phyloP scores from a whole-genome alignment of 2,329 filamentous ascomycete species.

The Botrytis galanthina region DNA sequence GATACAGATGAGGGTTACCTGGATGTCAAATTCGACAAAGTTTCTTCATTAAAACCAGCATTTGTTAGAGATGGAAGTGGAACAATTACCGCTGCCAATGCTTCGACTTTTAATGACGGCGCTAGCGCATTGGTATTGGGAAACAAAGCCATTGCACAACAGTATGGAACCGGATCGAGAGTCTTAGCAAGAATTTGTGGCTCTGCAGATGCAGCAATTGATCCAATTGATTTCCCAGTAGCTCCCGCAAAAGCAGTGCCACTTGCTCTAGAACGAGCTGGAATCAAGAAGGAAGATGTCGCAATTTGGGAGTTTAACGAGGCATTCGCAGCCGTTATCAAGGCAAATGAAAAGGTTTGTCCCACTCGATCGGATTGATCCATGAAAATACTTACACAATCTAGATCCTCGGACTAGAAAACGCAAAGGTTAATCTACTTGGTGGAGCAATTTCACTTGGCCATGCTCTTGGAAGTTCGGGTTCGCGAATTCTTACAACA shows the following conservation, averaged over 20 bases:
- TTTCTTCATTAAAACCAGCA: constrained; percentile 83
- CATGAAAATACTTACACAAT: constrained; percentile 16
- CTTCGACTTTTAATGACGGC: constrained; percentile 91
- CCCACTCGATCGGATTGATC: neutral
- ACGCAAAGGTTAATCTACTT: constrained; percentile 78
- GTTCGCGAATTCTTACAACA: constrained; percentile 85
- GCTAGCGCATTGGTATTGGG: constrained; percentile 85
- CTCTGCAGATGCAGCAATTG: constrained; percentile 85
- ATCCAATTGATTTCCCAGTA: constrained; percentile 90
- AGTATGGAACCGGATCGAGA: constrained; percentile 74
- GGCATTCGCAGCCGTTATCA: constrained; percentile 92
- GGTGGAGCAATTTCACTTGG: constrained; percentile 91
- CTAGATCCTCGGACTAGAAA: constrained; percentile 63
- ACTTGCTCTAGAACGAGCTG: constrained; percentile 81
- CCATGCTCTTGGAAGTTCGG: constrained; percentile 90
- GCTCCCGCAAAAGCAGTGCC: constrained; percentile 91
- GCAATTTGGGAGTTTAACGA: constrained; percentile 98
- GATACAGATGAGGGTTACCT: constrained; percentile 86
- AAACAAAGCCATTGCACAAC: constrained; percentile 73
- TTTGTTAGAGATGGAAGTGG: constrained; percentile 84
- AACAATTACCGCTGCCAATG: constrained; percentile 92
- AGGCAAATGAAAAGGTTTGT: constrained; percentile 81
- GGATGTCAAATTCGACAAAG: constrained; percentile 82
- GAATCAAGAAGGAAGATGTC: constrained; percentile 87
- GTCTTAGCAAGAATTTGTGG: constrained; percentile 85